phyloP scores from a whole-genome alignment of 108 stramenopile genomes.

The Bacterosira constricta region DNA sequence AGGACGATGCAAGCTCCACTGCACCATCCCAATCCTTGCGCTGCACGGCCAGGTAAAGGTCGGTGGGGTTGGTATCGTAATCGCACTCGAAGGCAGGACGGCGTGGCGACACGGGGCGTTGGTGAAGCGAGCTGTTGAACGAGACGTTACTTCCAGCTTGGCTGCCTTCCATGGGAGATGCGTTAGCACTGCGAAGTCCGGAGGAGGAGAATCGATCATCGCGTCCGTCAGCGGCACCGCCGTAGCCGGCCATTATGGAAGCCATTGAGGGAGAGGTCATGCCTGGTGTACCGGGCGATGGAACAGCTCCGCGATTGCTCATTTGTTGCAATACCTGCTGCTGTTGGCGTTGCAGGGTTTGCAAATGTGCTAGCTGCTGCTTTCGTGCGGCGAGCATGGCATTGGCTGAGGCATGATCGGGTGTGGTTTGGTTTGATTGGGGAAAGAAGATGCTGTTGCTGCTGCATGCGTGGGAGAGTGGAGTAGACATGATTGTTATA shows the following conservation, averaged over 20 bases:
- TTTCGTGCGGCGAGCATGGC: conserved; percentile 37
- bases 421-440: conserved; percentile 29
- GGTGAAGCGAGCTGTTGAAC: conserved; percentile 3
- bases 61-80: conserved; percentile 78
- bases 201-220: conserved; percentile 8
- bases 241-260: neutral
- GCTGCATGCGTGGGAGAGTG: neutral
- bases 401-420: conserved; percentile 31
- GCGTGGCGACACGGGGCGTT: conserved; percentile 1
- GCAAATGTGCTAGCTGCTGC: conserved; percentile 47
- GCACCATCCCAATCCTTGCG: conserved; percentile 77
- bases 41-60: conserved; percentile 74
- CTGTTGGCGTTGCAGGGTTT: conserved; percentile 50
- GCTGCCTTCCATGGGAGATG: too few relatives aligned
- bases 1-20: conserved; percentile 28
- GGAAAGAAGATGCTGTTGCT: conserved; percentile 30
- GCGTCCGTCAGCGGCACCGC: neutral
- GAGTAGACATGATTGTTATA: too few relatives aligned
- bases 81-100: conserved; percentile 60
- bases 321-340: conserved; percentile 36
- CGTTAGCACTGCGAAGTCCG: neutral
- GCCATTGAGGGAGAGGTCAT: conserved; percentile 2
- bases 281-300: neutral
- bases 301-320: conserved; percentile 5
- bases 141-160: neutral